These are phyloP conservation scores for Exophiala xenobiotica DNA, from an alignment of 2,329 filamentous ascomycete species.

Conservation along the genomic window DNA sequence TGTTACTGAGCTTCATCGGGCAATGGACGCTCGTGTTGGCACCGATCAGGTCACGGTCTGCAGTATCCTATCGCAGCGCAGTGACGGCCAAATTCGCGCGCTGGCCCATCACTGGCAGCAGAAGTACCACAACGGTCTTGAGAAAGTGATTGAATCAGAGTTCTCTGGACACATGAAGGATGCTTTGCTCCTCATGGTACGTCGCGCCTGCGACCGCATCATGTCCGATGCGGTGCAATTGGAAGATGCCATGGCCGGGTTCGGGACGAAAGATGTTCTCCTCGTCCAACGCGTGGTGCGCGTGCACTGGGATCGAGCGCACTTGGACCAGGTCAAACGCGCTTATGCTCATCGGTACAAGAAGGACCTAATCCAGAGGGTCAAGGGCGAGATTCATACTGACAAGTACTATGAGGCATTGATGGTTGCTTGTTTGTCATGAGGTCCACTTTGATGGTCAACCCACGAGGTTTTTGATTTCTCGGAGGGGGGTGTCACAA, in stretches of 20 bases:
- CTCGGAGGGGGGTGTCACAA: too few species aligned
- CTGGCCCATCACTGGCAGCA: constrained; percentile 73
- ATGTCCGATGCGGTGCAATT: constrained; percentile 78
- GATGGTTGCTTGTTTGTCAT: constrained; percentile 65
- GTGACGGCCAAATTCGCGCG: constrained; percentile 79
- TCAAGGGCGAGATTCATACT: constrained; percentile 82
- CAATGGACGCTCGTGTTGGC: constrained; percentile 66
- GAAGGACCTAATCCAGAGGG: constrained; percentile 64
- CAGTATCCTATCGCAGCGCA: constrained; percentile 71
- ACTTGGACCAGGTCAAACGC: constrained; percentile 73
- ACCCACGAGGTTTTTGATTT: background rate
- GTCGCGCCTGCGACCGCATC: constrained; percentile 73
- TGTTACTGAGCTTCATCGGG: constrained; percentile 71
- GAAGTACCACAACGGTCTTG: constrained; percentile 68
- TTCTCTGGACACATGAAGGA: constrained; percentile 93
- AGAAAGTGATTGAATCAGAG: constrained; percentile 72
- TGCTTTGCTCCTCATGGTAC: constrained; percentile 77
- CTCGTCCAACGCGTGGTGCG: constrained; percentile 76
- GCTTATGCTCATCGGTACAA: constrained; percentile 73
- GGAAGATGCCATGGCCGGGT: constrained; percentile 83
- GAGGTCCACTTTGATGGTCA: constrained; percentile 8
- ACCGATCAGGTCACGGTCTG: constrained; percentile 77
- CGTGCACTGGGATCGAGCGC: constrained; percentile 76
- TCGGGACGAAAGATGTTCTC: constrained; percentile 81
- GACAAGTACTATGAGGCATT: constrained; percentile 76